Evolutionary conservation across 441 rosid species (phyloP).

Genomic region (Metrosideros polymorpha): DNA sequence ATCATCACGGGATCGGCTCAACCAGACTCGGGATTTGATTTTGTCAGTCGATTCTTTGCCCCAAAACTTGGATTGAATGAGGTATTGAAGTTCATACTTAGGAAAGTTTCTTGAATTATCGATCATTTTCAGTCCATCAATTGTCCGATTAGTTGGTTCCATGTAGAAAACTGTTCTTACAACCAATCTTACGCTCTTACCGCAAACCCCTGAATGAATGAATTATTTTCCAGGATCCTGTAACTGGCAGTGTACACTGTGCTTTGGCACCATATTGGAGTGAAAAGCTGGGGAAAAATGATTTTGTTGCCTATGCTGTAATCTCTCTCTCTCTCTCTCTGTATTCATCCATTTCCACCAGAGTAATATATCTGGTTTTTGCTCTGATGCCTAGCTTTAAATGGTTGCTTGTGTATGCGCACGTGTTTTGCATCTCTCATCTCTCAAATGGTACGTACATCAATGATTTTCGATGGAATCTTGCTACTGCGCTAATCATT

Average conservation of each 20-base stretch:
- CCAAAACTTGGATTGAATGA: constrained; percentile 56
- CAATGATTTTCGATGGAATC: background rate
- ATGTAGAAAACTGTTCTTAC: background rate
- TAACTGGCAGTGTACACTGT: constrained; percentile 73
- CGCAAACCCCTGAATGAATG: background rate
- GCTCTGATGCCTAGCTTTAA: background rate
- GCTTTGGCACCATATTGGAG: constrained; percentile 61
- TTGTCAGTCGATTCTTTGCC: constrained; percentile 50
- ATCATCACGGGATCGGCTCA: constrained; percentile 48
- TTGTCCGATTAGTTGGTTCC: background rate
- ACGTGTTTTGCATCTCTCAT: background rate
- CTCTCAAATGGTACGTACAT: background rate
- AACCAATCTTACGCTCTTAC: background rate
- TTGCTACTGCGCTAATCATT: background rate
- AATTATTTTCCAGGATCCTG: constrained; percentile 50
- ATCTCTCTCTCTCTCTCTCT: background rate
- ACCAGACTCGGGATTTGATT: constrained; percentile 51
- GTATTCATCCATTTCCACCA: background rate
- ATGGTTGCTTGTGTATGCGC: background rate
- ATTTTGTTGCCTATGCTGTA: constrained; percentile 53
- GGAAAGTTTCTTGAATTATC: background rate
- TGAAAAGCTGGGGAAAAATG: constrained; percentile 48
- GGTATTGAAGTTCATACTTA: constrained; percentile 16
- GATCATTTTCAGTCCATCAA: background rate
- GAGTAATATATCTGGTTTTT: background rate